A percentile compares a stretch with the other conserved stretches of the same genome.
These are phyloP conservation scores for Excoecaria agallocha DNA, from an alignment of 345 rosid genomes.

Conservation along the genomic window DNA sequence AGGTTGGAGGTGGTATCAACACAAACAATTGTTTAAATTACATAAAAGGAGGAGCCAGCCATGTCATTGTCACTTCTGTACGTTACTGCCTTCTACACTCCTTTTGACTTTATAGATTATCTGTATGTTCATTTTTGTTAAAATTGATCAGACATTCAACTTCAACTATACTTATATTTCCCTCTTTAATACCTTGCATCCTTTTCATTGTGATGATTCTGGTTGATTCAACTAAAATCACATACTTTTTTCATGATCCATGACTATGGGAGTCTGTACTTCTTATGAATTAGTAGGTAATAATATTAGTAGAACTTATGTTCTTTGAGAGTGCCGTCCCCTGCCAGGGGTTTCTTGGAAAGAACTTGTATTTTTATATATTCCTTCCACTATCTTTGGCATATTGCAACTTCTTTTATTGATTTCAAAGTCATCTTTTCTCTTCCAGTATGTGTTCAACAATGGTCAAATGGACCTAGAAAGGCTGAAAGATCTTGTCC, in stretches of 20 bases:
- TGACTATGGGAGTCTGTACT: no score
- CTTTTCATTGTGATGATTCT: conserved; percentile 1
- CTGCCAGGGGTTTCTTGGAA: neutral
- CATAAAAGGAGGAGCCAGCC: conserved; percentile 90
- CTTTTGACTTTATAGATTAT: neutral
- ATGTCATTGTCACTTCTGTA: conserved; percentile 95
- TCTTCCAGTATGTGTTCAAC: conserved; percentile 80
- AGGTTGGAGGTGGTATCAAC: conserved; percentile 94
- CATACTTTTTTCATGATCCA: neutral
- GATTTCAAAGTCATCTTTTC: neutral
- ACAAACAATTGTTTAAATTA: conserved; percentile 61
- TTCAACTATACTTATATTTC: neutral
- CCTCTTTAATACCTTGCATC: neutral
- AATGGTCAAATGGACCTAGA: conserved; percentile 82
- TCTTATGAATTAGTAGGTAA: neutral
- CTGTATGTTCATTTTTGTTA: neutral
- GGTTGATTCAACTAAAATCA: neutral
- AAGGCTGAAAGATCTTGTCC: conserved; percentile 73
- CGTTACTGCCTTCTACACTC: conserved; percentile 19
- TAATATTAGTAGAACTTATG: neutral
- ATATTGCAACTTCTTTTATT: neutral
- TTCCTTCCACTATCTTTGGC: neutral
- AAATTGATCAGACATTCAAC: neutral
- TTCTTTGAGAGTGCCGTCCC: neutral
- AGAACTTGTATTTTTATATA: conserved; percentile 2